These are phyloP conservation scores for Salvia rosmarinus DNA, from an alignment of 257 asterid genomes.

Conservation along the genomic window DNA sequence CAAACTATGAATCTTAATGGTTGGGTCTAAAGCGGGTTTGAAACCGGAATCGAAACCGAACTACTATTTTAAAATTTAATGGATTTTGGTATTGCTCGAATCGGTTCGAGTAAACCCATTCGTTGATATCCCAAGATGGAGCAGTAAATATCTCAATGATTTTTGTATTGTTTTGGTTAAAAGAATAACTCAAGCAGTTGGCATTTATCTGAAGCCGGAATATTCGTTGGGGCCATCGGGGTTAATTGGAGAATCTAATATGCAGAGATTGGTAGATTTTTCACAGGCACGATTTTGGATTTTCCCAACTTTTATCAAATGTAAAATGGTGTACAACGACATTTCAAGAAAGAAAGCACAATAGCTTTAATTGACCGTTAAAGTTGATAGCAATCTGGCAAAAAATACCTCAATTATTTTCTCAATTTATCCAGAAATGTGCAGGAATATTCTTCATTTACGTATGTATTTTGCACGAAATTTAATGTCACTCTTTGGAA, in stretches of 20 bases:
- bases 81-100: too few species aligned
- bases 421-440: constrained; percentile 3
- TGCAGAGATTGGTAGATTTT: constrained; percentile 30
- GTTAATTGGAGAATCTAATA: constrained; percentile 15
- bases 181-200: constrained; percentile 3
- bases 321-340: constrained; percentile 11
- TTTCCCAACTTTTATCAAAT: not conserved
- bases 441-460: not conserved
- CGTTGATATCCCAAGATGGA: too few species aligned
- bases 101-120: too few species aligned
- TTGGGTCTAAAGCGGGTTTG: too few species aligned
- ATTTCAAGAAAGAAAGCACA: constrained; percentile 10
- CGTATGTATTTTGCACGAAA: not conserved
- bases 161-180: not conserved
- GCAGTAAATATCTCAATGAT: not conserved
- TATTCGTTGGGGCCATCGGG: constrained; percentile 13
- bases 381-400: constrained; percentile 1
- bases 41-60: too few species aligned
- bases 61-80: too few species aligned
- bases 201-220: constrained; percentile 22
- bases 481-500: not conserved
- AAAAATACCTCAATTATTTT: not conserved
- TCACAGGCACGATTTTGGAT: not conserved
- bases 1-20: too few species aligned
- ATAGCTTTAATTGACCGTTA: constrained; percentile 9